phyloP scores from a whole-genome alignment of 257 asterid genomes.

The Ehretia macrophylla region DNA sequence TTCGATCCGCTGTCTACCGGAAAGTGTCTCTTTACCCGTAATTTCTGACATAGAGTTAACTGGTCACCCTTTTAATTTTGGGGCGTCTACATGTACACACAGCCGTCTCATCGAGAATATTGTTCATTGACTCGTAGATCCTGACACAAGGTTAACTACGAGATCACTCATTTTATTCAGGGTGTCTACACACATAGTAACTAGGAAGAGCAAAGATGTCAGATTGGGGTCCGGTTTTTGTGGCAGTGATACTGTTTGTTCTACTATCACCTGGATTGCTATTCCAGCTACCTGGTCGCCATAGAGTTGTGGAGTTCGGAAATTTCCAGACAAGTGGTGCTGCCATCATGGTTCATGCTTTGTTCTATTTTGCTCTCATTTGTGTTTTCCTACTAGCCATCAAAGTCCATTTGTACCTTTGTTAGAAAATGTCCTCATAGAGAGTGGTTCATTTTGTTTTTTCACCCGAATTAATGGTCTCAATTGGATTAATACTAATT shows the following conservation, averaged over 20 bases:
- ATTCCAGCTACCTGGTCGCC: conserved; percentile 50
- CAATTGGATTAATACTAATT: neutral
- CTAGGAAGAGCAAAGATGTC: conserved; percentile 17
- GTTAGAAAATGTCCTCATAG: neutral
- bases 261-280: conserved; percentile 50
- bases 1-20: too few species aligned
- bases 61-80: too few species aligned
- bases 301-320: conserved; percentile 43
- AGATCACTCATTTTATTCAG: too few species aligned
- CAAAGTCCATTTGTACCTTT: conserved; percentile 37
- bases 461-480: neutral
- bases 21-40: too few species aligned
- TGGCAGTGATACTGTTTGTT: conserved; percentile 42
- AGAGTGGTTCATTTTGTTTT: neutral
- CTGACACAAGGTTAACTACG: too few species aligned
- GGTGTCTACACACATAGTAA: neutral
- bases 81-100: too few species aligned
- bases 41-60: too few species aligned
- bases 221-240: conserved; percentile 49
- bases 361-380: conserved; percentile 45
- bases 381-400: conserved; percentile 40
- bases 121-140: too few species aligned
- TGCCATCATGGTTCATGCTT: conserved; percentile 41
- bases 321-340: conserved; percentile 47
- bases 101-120: too few species aligned